Conservation (phyloP, 2,329 filamentous ascomycete genomes). For the Fusarium chlamydosporum region DNA sequence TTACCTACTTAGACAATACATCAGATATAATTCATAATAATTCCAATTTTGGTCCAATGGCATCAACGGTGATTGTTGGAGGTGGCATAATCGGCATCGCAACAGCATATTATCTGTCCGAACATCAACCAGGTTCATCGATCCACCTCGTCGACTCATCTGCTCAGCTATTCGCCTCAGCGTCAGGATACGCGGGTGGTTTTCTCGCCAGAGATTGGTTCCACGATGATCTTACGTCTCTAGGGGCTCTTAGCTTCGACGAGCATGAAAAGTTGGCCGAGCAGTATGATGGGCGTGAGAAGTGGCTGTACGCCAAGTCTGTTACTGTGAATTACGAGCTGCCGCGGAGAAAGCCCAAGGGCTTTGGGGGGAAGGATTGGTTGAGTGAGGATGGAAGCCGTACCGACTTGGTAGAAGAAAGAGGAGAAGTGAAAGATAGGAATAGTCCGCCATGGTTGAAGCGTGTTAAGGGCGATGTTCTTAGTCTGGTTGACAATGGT, state of each 20-base stretch:
- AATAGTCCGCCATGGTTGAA: conserved; percentile 53
- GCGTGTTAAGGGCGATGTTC: conserved; percentile 64
- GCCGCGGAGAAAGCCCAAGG: conserved; percentile 55
- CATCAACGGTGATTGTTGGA: conserved; percentile 75
- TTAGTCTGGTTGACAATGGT: conserved; percentile 73
- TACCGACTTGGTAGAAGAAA: conserved; percentile 62
- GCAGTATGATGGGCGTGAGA: conserved; percentile 67
- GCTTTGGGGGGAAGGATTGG: conserved; percentile 73
- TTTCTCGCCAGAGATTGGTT: conserved; percentile 84
- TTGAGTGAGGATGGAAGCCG: conserved; percentile 74
- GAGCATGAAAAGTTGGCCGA: conserved; percentile 76
- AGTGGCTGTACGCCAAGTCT: conserved; percentile 67
- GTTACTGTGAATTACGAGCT: conserved; percentile 68
- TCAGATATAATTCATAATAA: conserved; percentile 5
- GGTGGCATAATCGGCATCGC: conserved; percentile 78
- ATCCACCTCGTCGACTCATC: conserved; percentile 65
- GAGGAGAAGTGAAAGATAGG: conserved; percentile 52
- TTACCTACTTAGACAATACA: background rate
- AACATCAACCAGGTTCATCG: conserved; percentile 58
- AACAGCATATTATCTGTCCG: conserved; percentile 79
- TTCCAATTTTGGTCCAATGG: conserved; percentile 50
- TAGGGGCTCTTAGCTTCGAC: conserved; percentile 77
- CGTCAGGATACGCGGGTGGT: conserved; percentile 80
- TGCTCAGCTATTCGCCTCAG: conserved; percentile 75
- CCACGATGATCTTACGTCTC: conserved; percentile 65